Conservation (phyloP, 306 rosid genomes). For the Trifolium repens region DNA sequence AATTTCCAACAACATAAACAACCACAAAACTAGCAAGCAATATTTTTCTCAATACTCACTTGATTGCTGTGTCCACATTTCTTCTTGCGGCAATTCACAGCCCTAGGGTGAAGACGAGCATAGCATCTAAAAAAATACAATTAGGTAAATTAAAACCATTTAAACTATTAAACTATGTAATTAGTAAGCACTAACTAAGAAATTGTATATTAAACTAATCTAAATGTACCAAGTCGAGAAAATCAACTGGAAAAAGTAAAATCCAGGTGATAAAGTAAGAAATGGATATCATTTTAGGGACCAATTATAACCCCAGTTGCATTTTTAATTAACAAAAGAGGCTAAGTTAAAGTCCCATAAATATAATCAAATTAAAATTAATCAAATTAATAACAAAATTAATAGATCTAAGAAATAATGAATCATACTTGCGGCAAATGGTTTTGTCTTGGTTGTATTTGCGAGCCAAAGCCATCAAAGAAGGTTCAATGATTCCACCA, state of each 20-base stretch:
- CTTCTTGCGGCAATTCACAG: slow-evolving; percentile 82
- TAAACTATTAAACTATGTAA: not conserved
- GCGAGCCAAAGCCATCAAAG: slow-evolving; percentile 90
- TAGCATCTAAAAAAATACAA: slow-evolving; percentile 53
- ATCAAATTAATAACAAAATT: not conserved
- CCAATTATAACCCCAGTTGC: slow-evolving; percentile 45
- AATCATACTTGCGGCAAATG: slow-evolving; percentile 80
- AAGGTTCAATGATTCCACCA: slow-evolving; percentile 83
- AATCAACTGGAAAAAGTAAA: slow-evolving; percentile 56
- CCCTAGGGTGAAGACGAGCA: slow-evolving; percentile 84
- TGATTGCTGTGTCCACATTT: slow-evolving; percentile 90
- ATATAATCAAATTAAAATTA: not conserved
- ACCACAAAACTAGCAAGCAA: not conserved
- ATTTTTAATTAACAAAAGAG: slow-evolving; percentile 28
- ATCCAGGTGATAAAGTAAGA: slow-evolving; percentile 66
- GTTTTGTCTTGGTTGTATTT: slow-evolving; percentile 85
- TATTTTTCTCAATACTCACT: slow-evolving; percentile 32
- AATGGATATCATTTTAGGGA: slow-evolving; percentile 62
- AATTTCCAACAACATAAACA: not conserved
- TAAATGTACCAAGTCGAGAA: slow-evolving; percentile 52
- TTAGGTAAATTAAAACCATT: accelerated
- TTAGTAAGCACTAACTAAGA: not conserved
- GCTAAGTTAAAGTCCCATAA: slow-evolving; percentile 55
- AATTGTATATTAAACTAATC: not conserved
- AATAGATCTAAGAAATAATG: too few species aligned